phyloP scores from a whole-genome alignment of 140 eudicot species.

The Senecio squalidus region DNA sequence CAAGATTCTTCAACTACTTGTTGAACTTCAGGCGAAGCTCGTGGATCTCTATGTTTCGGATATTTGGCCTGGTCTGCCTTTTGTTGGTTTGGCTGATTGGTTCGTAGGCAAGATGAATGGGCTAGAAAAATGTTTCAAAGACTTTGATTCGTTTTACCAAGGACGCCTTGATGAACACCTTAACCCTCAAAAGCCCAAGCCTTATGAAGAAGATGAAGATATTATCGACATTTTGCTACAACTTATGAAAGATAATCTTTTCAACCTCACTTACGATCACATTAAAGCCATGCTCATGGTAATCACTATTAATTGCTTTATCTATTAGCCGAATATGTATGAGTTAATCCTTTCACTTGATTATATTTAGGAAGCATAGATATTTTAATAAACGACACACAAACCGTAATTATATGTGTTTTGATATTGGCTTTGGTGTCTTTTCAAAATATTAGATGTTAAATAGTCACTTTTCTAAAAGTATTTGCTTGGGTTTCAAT shows the following conservation, averaged over 20 bases:
- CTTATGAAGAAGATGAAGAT: constrained; percentile 19
- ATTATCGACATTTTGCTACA: constrained; percentile 29
- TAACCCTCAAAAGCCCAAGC: neutral
- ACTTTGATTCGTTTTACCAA: constrained; percentile 28
- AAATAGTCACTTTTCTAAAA: too few species aligned
- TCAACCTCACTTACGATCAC: constrained; percentile 27
- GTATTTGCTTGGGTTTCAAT: too few species aligned
- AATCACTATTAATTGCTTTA: neutral
- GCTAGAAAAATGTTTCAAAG: constrained; percentile 22
- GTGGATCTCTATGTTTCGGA: constrained; percentile 6
- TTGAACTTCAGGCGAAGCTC: constrained; percentile 14
- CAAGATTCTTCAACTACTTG: constrained; percentile 14
- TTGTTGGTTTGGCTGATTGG: constrained; percentile 25
- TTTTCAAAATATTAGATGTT: too few species aligned
- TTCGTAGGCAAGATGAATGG: constrained; percentile 18
- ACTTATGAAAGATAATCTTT: constrained; percentile 19
- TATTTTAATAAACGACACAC: too few species aligned
- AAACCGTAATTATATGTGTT: too few species aligned
- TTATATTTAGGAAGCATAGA: too few species aligned
- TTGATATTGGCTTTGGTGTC: too few species aligned
- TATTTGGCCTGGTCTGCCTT: constrained; percentile 21
- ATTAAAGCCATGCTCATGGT: constrained; percentile 40
- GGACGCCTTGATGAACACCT: constrained; percentile 27
- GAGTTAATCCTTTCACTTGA: too few species aligned
- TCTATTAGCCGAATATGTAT: too few species aligned